Base-by-base conservation (phyloP, 257 asterid species). In the Buddleja alternifolia region DNA sequence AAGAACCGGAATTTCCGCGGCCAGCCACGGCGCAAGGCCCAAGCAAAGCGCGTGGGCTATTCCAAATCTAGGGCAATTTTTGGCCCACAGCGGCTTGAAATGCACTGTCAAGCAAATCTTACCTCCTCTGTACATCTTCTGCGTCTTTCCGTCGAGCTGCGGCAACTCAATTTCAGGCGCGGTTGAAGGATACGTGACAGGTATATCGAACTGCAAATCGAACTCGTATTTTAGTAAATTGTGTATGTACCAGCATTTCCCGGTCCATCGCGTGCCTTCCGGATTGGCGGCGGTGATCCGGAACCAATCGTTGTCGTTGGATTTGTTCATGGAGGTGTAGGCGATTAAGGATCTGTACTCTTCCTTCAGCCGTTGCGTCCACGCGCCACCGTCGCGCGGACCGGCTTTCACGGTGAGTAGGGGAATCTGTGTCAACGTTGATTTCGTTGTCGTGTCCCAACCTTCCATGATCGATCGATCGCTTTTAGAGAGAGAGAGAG, bases 11-110 rank as follows among this genome's bases (percentile, higher is more conserved):
- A 92, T 92, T 78, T 92, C 97, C 12, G 96, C 97, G 10, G 96
- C 97, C 66, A 89, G 89, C 97, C 97, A 92, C 15, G 97, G 97
- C 58, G 97, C 97, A 68, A 89, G 95, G 6, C 97, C 97, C 84
- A 92, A 75, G 66, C 97, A 92, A 24, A 92, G 96, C 3, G 95
- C 97, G 71, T 92, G 97, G 1, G 97, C 97, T 58, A 92, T 80
- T 24, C 97, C 97, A 76, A 92, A 92, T 80, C 97, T 89, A 62
- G 96, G 97, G 74, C 97, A 80, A 60, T 92, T 92, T 59, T 92
- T 92, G 1, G 97, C 98, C 98, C 98, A 92, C 1, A 92, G 88
- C 63, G 97, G 98, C 84, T 92, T 92, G 85, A 92, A 89, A 83
- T 92, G 98, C 81, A 92, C 96, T 2, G 98, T 92, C 80, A 92